phyloP scores from a whole-genome alignment of 441 rosid genomes.

The Bocquillonia castaneifolia region DNA sequence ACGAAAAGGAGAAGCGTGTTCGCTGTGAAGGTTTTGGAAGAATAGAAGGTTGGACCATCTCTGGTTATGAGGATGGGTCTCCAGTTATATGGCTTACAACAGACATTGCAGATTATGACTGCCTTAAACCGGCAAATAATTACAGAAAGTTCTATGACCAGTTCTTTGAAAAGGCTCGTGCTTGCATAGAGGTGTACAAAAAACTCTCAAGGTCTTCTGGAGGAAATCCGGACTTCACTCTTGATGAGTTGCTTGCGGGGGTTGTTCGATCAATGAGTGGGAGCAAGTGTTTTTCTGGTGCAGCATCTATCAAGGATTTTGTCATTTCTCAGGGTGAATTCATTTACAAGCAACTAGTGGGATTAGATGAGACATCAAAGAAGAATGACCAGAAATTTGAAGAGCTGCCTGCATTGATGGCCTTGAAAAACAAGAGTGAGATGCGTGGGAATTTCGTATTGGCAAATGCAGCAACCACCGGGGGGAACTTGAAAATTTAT shows the following conservation, averaged over 20 bases:
- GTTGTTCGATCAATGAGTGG: slow-evolving; percentile 64
- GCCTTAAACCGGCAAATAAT: slow-evolving; percentile 53
- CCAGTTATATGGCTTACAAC: slow-evolving; percentile 76
- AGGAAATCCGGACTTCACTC: slow-evolving; percentile 55
- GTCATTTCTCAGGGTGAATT: slow-evolving; percentile 70
- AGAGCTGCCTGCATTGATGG: slow-evolving; percentile 53
- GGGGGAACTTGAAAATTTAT: slow-evolving; percentile 38
- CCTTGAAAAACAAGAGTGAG: slow-evolving; percentile 49
- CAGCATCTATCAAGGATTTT: slow-evolving; percentile 55
- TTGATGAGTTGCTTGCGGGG: slow-evolving; percentile 72
- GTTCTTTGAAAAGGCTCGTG: slow-evolving; percentile 63
- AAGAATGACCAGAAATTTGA: slow-evolving; percentile 41
- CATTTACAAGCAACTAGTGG: slow-evolving; percentile 64
- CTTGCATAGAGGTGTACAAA: slow-evolving; percentile 62
- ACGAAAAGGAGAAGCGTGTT: slow-evolving; percentile 42
- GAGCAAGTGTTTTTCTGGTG: slow-evolving; percentile 50
- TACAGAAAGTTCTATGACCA: slow-evolving; percentile 50
- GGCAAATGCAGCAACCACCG: slow-evolving; percentile 22
- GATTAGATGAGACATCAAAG: slow-evolving; percentile 63
- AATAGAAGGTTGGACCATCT: slow-evolving; percentile 62
- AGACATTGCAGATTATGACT: slow-evolving; percentile 61
- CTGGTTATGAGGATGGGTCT: slow-evolving; percentile 79
- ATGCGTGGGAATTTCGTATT: slow-evolving; percentile 29
- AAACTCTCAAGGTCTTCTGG: slow-evolving; percentile 54
- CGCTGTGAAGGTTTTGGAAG: slow-evolving; percentile 61